These are phyloP conservation scores for Podaxis sp. DNA, from an alignment of 768 basidiomycete species.

Conservation along the genomic window DNA sequence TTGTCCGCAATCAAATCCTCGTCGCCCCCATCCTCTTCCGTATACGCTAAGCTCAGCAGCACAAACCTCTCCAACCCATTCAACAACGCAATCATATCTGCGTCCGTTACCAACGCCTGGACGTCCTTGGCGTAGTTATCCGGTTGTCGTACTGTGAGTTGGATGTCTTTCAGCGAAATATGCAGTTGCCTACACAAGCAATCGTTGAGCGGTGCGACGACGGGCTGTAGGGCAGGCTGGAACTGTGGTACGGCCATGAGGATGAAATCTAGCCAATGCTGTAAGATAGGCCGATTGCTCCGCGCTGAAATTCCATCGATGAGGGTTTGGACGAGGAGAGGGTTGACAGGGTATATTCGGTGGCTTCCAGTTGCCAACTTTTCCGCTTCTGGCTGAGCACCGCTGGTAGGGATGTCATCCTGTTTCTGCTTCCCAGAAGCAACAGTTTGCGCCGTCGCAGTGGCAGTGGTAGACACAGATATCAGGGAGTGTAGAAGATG, in stretches of 20 bases:
- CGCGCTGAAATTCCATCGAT: slow-evolving; percentile 71
- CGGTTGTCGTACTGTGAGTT: slow-evolving; percentile 34
- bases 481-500: slow-evolving; percentile 87
- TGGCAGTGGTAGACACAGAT: slow-evolving; percentile 48
- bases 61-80: slow-evolving; percentile 82
- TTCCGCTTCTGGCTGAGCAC: slow-evolving; percentile 25
- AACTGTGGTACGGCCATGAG: slow-evolving; percentile 88
- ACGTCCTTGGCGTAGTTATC: slow-evolving; percentile 37
- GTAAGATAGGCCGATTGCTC: slow-evolving; percentile 75
- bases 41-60: slow-evolving; percentile 63
- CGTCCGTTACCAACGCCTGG: slow-evolving; percentile 58
- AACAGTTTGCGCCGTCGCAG: slow-evolving; percentile 25
- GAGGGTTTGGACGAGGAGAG: slow-evolving; percentile 72
- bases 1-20: slow-evolving; percentile 53
- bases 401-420: slow-evolving; percentile 29
- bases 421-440: slow-evolving; percentile 17
- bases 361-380: slow-evolving; percentile 24
- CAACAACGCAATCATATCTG: slow-evolving; percentile 80
- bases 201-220: slow-evolving; percentile 72
- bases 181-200: slow-evolving; percentile 73
- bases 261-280: slow-evolving; percentile 97
- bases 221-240: slow-evolving; percentile 60
- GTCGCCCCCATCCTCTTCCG: slow-evolving; percentile 38
- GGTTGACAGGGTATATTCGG: slow-evolving; percentile 50
- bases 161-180: slow-evolving; percentile 48